Conservation (phyloP, 2,329 filamentous ascomycete genomes). For the Diplodia intermedia region DNA sequence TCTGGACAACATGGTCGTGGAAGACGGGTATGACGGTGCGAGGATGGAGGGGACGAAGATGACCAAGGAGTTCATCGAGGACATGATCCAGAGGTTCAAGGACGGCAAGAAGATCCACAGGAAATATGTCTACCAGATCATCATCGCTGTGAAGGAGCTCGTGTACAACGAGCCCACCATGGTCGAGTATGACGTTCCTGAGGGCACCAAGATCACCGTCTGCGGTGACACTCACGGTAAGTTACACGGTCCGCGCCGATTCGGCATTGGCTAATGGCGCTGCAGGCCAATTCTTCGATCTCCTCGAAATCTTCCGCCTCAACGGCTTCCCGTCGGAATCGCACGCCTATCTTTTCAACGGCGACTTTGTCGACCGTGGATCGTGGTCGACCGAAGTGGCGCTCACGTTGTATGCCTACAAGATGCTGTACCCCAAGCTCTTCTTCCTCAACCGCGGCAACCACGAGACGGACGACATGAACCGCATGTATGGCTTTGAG, state of each 20-base stretch:
- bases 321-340: constrained; percentile 85
- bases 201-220: constrained; percentile 83
- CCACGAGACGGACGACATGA: constrained; percentile 99
- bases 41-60: constrained; percentile 75
- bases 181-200: constrained; percentile 86
- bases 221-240: constrained; percentile 96
- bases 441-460: constrained; percentile 99
- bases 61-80: constrained; percentile 95
- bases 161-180: constrained; percentile 94
- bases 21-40: constrained; percentile 84
- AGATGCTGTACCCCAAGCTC: constrained; percentile 84
- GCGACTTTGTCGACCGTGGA: constrained; percentile 96
- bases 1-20: constrained; percentile 82
- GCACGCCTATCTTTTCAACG: constrained; percentile 96
- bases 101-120: constrained; percentile 91
- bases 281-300: constrained; percentile 91
- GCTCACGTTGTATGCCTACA: constrained; percentile 91
- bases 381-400: constrained; percentile 99
- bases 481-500: constrained; percentile 96
- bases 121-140: constrained; percentile 98
- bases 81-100: constrained; percentile 97
- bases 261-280: constrained; percentile 35
- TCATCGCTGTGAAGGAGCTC: constrained; percentile 86
- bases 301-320: constrained; percentile 92
- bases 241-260: constrained; percentile 38